A percentile compares a stretch with the other conserved stretches of the same genome.
Evolutionary conservation across 1,139 yeast genomes (phyloP).

Genomic region (Candida sojae): DNA sequence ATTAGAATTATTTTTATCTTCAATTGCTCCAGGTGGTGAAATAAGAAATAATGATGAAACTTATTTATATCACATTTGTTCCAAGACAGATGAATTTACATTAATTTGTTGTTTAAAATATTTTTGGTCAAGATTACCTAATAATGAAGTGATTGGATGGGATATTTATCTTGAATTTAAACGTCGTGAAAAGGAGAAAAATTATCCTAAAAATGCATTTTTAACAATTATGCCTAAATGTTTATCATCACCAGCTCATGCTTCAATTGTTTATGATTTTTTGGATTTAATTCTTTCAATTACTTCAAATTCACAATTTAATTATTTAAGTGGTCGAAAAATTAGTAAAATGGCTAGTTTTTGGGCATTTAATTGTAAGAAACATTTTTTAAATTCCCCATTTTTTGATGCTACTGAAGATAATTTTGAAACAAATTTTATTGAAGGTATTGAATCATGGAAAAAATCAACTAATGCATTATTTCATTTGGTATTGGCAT

Average conservation of each 20-base stretch:
- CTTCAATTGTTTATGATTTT: conserved; percentile 85
- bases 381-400: conserved; percentile 22
- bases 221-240: conserved; percentile 82
- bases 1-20: conserved; percentile 52
- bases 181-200: conserved; percentile 61
- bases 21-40: conserved; percentile 56
- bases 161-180: conserved; percentile 73
- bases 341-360: conserved; percentile 80
- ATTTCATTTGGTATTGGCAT: conserved; percentile 76
- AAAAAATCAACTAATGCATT: conserved; percentile 81
- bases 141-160: conserved; percentile 84
- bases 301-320: conserved; percentile 79
- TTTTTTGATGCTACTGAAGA: conserved; percentile 45
- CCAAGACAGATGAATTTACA: conserved; percentile 61
- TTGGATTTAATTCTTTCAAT: conserved; percentile 78
- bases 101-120: conserved; percentile 74
- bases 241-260: conserved; percentile 81
- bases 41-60: conserved; percentile 27
- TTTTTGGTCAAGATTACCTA: conserved; percentile 84
- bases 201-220: conserved; percentile 72
- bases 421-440: conserved; percentile 46
- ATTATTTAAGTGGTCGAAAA: conserved; percentile 78
- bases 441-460: conserved; percentile 79
- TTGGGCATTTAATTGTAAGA: conserved; percentile 73
- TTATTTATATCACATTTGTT: conserved; percentile 36